A percentile compares a stretch with the other conserved stretches of the same genome.
Evolutionary conservation across 2,329 filamentous ascomycete genomes (phyloP).

Genomic region (Colletotrichum sp.): DNA sequence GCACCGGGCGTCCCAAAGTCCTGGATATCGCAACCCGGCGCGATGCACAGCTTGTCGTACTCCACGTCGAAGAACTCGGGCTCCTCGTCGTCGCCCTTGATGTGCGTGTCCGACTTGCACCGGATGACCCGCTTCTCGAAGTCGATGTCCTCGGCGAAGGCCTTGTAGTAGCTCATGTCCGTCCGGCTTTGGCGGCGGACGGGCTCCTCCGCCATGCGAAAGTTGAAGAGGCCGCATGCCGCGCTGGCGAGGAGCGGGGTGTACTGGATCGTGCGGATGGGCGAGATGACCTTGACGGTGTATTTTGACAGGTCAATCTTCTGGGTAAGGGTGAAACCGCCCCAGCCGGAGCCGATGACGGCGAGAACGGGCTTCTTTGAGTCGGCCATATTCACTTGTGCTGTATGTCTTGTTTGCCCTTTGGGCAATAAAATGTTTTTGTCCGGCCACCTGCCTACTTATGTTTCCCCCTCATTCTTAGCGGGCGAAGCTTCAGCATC

Average conservation of each 20-base stretch:
- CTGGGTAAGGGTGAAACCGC: conserved; percentile 26
- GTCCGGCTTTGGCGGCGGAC: conserved; percentile 93
- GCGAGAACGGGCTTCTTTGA: conserved; percentile 4
- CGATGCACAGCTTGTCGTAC: conserved; percentile 98
- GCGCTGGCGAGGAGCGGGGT: conserved; percentile 96
- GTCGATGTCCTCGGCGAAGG: conserved; percentile 94
- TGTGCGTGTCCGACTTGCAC: conserved; percentile 89
- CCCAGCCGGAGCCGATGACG: conserved; percentile 87
- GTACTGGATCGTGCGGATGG: conserved; percentile 99
- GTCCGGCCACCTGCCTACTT: background rate
- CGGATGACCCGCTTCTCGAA: conserved; percentile 85
- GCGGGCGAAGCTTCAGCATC: background rate
- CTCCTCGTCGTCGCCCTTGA: conserved; percentile 73
- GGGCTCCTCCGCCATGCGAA: conserved; percentile 99
- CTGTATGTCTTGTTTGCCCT: background rate
- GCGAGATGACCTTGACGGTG: conserved; percentile 96
- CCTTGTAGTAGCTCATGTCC: conserved; percentile 98
- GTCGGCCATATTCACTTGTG: background rate
- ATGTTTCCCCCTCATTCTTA: background rate
- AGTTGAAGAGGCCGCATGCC: conserved; percentile 96
- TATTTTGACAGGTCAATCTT: conserved; percentile 97
- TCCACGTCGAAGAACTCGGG: conserved; percentile 80
- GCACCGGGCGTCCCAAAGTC: conserved; percentile 98
- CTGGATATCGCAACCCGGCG: conserved; percentile 96
- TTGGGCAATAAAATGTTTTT: accelerated